Evolutionary conservation across 768 basidiomycete genomes (phyloP), one percentile per base, ranked within the genome.

Genomic region (Termitomyces sp.): DNA sequence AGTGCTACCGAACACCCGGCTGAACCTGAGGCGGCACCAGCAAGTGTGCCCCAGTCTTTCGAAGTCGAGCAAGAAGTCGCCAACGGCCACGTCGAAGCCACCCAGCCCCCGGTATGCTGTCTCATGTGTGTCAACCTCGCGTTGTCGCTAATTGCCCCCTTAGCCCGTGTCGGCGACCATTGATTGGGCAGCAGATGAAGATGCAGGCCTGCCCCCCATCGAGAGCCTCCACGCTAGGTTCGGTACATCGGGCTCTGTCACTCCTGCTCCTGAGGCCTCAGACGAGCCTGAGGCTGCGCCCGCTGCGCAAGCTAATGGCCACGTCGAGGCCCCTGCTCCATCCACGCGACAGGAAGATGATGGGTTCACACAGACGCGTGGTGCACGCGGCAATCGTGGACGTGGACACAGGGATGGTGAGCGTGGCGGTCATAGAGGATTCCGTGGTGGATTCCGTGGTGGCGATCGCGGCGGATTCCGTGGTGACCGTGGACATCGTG

Each of bases 141-240:
- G 16, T 0, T 29, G 13, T 36, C 24, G 22, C 51, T 61, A 16
- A 59, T 42, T 26, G 34, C n/a, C 24, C 22, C 20, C n/a, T 20
- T 56, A 56, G 52, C 63, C 56, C 51, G 57, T 62, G 50, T 60
- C 55, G 60, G 68, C 63, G n/a, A 72, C 82, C 28, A 77, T 93
- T 56, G 87, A 93, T 69, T 93, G 92, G 91, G 88, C 91, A 16
- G 85, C 83, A 42, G 89, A 91, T 56, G 88, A 90, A n/a, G 87
- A 87, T 60, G 82, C 77, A 18, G 89, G 81, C 5, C 81, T 93
- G 16, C 91, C 92, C n/a, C 77, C 88, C 1, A 87, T 94, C 51
- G 84, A 84, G 6, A 81, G 81, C 49, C 77, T 92, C 28, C 90
- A 92, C 57, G 87, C 87, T 46, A 83, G 82, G 62, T 91, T 92